Base-by-base conservation (phyloP, 2,329 filamentous ascomycete genomes). In the Aotearoamyces nothofagi region DNA sequence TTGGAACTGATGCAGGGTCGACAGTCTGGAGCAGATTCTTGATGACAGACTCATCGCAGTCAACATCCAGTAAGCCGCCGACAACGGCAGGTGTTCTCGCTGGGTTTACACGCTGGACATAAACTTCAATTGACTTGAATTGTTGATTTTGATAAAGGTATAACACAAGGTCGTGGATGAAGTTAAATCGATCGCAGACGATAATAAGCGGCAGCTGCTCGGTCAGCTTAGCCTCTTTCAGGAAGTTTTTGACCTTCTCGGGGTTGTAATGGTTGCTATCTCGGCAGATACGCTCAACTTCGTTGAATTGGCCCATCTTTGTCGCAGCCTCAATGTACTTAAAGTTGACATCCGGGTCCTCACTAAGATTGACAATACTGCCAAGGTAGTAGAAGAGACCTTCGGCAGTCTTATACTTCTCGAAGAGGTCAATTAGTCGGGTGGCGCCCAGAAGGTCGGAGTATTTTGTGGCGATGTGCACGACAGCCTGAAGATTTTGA, bases 61-160 rank as follows among this genome's bases (percentile, higher is more conserved):
- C 90, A 30, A 98, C 90, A 47, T 98, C 90, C 27, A 98, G 66
- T 17, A 98, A 63, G 19, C 86, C 90, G 43, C 90, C 90, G 41
- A 98, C 73, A 36, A 98, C 90, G 33, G 84, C 80, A 4, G 90
- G 90, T 5, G 92, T 90, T 44, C 90, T 68, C 10, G 78, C 66
- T 5, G 90, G 86, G 58, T 98, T 98, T 43, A 98, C 86, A 24
- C 83, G 78, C 62, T 98, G 90, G 15, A 98, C 90, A 44, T 98
- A 98, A 7, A 92, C 77, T 59, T 98, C 90, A 40, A 98, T 98
- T 1, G 90, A 93, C 60, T 92, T 84, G 69, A 94, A 98, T 51
- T 96, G 87, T 57, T 98, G 87, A 58, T 92, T 92, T 65, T 96
- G 90, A 63, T 98, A 98, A 6, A 98, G 71, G 57, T 90, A 94